Percentiles rank a stretch among this genome's conserved stretches.
Conservation (phyloP, 208 protist genomes). For the Trichomonas gallinae region DNA sequence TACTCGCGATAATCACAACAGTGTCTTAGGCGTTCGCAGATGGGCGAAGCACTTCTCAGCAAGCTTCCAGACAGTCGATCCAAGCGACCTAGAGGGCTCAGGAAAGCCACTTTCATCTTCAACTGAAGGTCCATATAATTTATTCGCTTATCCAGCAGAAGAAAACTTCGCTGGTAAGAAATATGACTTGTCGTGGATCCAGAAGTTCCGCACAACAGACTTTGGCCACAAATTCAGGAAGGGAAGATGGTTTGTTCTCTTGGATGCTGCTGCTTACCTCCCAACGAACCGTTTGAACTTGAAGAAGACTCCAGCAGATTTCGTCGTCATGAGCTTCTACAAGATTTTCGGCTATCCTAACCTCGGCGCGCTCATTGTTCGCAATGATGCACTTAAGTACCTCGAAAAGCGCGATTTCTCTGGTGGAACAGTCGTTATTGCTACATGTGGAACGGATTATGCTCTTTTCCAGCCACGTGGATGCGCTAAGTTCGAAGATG, state of each 20-base stretch:
- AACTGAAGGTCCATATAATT: background rate
- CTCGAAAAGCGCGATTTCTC: background rate
- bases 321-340: conserved; percentile 28
- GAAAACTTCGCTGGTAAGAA: conserved; percentile 27
- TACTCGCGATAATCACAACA: conserved; percentile 27
- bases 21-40: conserved; percentile 10
- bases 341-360: conserved; percentile 27
- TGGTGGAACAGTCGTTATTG: conserved; percentile 20
- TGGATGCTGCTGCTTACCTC: conserved; percentile 21
- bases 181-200: background rate
- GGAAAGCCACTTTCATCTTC: background rate
- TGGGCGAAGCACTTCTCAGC: background rate
- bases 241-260: background rate
- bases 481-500: conserved; percentile 26
- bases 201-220: background rate
- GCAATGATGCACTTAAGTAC: background rate
- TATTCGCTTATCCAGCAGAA: conserved; percentile 26
- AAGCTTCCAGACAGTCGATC: background rate
- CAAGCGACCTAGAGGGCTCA: background rate
- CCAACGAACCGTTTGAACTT: conserved; percentile 9
- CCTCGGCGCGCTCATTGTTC: conserved; percentile 21
- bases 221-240: background rate
- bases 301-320: conserved; percentile 11
- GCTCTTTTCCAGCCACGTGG: background rate
- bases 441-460: background rate